A percentile compares a stretch with the other conserved stretches of the same genome.
phyloP scores from a whole-genome alignment of 73 alveolate species.

The Stentor coeruleus region DNA sequence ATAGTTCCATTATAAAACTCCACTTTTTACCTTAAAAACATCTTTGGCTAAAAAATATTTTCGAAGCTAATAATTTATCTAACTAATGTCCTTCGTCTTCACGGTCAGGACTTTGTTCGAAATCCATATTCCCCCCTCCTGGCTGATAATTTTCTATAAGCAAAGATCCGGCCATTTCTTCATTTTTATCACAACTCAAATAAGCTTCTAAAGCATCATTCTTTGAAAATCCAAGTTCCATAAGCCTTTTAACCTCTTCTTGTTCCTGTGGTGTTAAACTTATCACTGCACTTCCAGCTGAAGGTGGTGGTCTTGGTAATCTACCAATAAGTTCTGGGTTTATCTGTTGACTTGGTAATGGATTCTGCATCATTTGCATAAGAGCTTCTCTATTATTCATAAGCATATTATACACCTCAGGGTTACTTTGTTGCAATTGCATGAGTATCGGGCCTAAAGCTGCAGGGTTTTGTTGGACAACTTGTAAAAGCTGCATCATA shows the following conservation, averaged over 20 bases:
- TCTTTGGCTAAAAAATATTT: too few species aligned
- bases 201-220: slow-evolving; percentile 65
- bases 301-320: slow-evolving; percentile 52
- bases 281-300: slow-evolving; percentile 49
- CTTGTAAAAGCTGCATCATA: slow-evolving; percentile 40
- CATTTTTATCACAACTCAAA: slow-evolving; percentile 67
- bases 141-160: slow-evolving; percentile 42
- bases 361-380: slow-evolving; percentile 56
- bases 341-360: slow-evolving; percentile 49
- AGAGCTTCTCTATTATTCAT: slow-evolving; percentile 41
- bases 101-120: neutral
- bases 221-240: slow-evolving; percentile 54
- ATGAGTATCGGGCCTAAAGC: slow-evolving; percentile 49
- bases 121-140: too few species aligned
- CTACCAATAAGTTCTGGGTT: slow-evolving; percentile 47
- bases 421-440: slow-evolving; percentile 54
- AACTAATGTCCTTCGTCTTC: neutral
- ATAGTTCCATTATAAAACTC: neutral
- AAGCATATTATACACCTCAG: slow-evolving; percentile 49
- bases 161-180: slow-evolving; percentile 59
- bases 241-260: slow-evolving; percentile 53
- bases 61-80: neutral
- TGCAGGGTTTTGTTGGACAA: slow-evolving; percentile 54
- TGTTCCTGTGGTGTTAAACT: slow-evolving; percentile 56
- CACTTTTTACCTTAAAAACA: too few species aligned